A percentile compares a stretch with the other conserved stretches of the same genome.
phyloP scores from a whole-genome alignment of 2,329 filamentous ascomycete species.

The Sporothrix inflata region DNA sequence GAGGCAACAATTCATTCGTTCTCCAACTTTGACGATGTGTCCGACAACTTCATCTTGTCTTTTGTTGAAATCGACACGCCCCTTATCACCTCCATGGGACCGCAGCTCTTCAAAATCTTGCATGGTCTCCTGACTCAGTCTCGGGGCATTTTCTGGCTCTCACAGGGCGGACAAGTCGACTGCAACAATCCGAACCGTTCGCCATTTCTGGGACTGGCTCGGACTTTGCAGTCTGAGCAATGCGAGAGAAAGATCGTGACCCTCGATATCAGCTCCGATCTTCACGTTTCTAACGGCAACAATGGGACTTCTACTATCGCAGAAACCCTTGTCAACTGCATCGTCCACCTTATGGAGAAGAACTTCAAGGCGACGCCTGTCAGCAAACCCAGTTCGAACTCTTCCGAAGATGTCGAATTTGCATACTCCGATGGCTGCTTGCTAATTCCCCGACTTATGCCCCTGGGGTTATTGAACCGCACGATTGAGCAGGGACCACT shows the following conservation, averaged over 20 bases:
- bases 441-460: slow-evolving; percentile 50
- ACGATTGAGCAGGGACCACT: slow-evolving; percentile 45
- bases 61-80: slow-evolving; percentile 47
- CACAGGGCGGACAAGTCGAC: slow-evolving; percentile 47
- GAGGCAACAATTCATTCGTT: slow-evolving; percentile 1
- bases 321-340: background rate
- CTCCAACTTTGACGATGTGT: background rate
- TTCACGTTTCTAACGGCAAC: background rate
- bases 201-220: slow-evolving; percentile 50
- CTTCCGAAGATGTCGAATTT: slow-evolving; percentile 44
- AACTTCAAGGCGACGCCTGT: background rate
- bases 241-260: slow-evolving; percentile 48
- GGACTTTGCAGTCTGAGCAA: slow-evolving; percentile 56
- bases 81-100: slow-evolving; percentile 46
- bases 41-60: slow-evolving; percentile 47
- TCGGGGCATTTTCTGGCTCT: slow-evolving; percentile 53
- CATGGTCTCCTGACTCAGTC: slow-evolving; percentile 45
- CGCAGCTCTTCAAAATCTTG: slow-evolving; percentile 47
- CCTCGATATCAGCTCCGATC: slow-evolving; percentile 44
- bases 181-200: slow-evolving; percentile 43
- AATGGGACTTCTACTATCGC: background rate
- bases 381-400: slow-evolving; percentile 27
- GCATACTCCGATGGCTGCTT: slow-evolving; percentile 21
- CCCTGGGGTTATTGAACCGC: slow-evolving; percentile 47
- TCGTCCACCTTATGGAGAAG: background rate